Percentiles rank a stretch among this genome's conserved stretches.
phyloP scores from a whole-genome alignment of 108 stramenopile species.

The Cyclotella choctawhatcheeana region DNA sequence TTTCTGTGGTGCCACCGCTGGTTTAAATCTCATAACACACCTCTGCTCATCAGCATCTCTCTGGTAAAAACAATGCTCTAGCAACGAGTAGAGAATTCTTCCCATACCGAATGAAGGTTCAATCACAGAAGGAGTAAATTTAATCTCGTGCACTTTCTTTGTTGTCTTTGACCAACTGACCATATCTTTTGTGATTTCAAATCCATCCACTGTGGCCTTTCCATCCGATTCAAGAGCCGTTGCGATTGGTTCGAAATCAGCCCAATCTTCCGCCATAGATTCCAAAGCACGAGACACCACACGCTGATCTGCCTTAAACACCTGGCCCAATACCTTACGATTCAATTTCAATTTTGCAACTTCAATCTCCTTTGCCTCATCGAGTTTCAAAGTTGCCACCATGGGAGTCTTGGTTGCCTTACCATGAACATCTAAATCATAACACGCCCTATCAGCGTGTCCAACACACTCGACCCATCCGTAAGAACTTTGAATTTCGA shows the following conservation, averaged over 20 bases:
- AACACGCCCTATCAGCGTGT: constrained; percentile 99
- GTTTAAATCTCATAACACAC: constrained; percentile 96
- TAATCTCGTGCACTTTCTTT: constrained; percentile 94
- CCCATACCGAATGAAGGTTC: constrained; percentile 99
- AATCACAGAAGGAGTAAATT: constrained; percentile 98
- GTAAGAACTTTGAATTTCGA: constrained; percentile 96
- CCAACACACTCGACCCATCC: constrained; percentile 99
- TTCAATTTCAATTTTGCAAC: constrained; percentile 90
- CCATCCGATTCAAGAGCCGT: constrained; percentile 88
- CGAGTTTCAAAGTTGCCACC: constrained; percentile 91
- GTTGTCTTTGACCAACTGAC: constrained; percentile 81
- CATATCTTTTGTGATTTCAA: constrained; percentile 93
- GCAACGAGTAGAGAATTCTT: constrained; percentile 95
- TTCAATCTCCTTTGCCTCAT: constrained; percentile 81
- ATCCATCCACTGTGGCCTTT: constrained; percentile 87
- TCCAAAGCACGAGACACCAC: constrained; percentile 93
- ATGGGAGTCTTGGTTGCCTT: constrained; percentile 95
- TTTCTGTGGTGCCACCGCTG: constrained; percentile 97
- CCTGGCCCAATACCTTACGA: constrained; percentile 88
- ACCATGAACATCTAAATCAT: constrained; percentile 96
- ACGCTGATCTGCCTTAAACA: constrained; percentile 93
- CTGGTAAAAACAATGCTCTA: constrained; percentile 98
- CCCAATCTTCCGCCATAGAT: constrained; percentile 89
- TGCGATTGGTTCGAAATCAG: constrained; percentile 89
- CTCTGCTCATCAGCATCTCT: constrained; percentile 95